These are phyloP conservation scores for Salix dunnii DNA, from an alignment of 345 rosid species.

Conservation along the genomic window DNA sequence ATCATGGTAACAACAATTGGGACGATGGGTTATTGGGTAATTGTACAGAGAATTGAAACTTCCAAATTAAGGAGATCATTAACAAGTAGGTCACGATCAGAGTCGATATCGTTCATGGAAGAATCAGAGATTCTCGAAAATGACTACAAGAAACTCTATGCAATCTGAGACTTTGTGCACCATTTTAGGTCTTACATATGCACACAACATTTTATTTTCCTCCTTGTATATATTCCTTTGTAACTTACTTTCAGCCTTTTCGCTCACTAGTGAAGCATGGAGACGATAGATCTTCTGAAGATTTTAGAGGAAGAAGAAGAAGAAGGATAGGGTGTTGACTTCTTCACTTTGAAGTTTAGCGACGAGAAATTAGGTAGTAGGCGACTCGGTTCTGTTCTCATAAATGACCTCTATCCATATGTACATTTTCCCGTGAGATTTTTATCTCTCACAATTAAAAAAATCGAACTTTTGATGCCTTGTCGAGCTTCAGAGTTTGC, in stretches of 20 bases:
- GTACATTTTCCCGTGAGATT: background rate
- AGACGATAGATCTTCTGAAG: background rate
- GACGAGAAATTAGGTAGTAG: background rate
- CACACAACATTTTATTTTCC: no score
- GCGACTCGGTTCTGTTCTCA: background rate
- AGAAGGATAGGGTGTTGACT: background rate
- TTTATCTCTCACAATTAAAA: background rate
- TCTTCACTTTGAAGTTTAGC: background rate
- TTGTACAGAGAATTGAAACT: slow-evolving; percentile 55
- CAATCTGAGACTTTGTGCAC: slow-evolving; percentile 39
- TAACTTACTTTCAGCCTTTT: background rate
- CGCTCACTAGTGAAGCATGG: background rate
- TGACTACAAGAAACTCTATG: slow-evolving; percentile 68
- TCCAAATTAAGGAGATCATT: slow-evolving; percentile 46
- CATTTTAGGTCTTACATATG: background rate
- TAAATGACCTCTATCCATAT: background rate
- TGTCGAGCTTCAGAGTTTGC: background rate
- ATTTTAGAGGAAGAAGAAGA: background rate
- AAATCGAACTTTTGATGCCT: background rate
- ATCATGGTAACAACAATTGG: slow-evolving; percentile 84
- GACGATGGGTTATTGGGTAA: slow-evolving; percentile 86
- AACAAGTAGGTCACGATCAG: slow-evolving; percentile 45
- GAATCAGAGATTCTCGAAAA: slow-evolving; percentile 58
- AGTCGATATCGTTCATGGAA: slow-evolving; percentile 48
- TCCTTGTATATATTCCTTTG: background rate